phyloP scores from a whole-genome alignment of 805 yeast species.

The Kazachstania bromeliacearum region DNA sequence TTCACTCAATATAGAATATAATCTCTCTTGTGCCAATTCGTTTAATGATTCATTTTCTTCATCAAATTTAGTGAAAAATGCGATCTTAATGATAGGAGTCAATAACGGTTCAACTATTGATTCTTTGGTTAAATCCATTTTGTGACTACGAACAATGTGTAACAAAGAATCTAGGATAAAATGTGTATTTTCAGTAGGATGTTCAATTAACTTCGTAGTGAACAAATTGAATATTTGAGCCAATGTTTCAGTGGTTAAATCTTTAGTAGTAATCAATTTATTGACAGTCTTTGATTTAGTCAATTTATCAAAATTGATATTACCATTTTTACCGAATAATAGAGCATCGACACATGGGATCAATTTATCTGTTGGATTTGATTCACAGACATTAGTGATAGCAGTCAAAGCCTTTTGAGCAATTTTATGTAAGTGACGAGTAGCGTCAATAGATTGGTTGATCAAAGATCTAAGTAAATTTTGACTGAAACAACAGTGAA shows the following conservation, averaged over 20 bases:
- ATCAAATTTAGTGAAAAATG: conserved; percentile 24
- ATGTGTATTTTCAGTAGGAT: conserved; percentile 16
- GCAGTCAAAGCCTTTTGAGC: conserved; percentile 44
- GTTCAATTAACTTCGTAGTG: conserved; percentile 3
- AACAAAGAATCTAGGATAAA: conserved; percentile 56
- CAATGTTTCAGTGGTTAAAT: conserved; percentile 13
- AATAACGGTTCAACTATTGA: conserved; percentile 24
- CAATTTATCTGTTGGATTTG: conserved; percentile 29
- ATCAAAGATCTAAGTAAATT: conserved; percentile 65
- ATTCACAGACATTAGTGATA: conserved; percentile 33
- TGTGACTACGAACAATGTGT: conserved; percentile 42
- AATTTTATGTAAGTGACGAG: conserved; percentile 57
- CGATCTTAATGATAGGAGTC: conserved; percentile 23
- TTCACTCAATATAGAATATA: conserved; percentile 59
- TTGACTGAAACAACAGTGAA: conserved; percentile 39
- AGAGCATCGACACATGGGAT: conserved; percentile 29
- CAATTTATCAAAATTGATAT: conserved; percentile 63
- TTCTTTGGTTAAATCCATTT: conserved; percentile 16
- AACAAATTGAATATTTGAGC: conserved; percentile 17
- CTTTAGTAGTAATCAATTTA: conserved; percentile 27
- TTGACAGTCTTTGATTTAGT: conserved; percentile 65
- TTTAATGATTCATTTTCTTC: conserved; percentile 7
- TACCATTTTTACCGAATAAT: conserved; percentile 40
- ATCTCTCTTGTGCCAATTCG: conserved; percentile 45
- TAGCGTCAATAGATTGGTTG: conserved; percentile 62